Conservation (phyloP, 257 asterid species). For the Echites panduratus region DNA sequence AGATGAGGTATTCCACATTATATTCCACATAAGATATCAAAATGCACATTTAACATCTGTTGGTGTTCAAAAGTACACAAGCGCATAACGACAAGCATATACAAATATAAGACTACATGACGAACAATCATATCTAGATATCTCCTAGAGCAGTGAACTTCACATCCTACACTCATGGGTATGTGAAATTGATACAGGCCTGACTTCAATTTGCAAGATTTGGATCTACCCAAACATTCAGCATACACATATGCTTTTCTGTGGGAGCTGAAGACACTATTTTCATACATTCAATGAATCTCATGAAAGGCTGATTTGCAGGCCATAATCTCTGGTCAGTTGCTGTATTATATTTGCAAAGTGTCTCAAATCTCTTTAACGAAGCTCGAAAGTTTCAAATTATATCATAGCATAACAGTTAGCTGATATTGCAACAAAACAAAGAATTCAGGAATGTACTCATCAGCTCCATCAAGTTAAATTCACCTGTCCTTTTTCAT, state of each 20-base stretch:
- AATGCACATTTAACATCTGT: neutral
- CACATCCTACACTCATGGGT: neutral
- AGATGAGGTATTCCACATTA: neutral
- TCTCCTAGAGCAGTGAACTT: neutral
- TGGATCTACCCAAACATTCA: neutral
- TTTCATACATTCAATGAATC: neutral
- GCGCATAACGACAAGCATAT: neutral
- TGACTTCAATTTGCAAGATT: neutral
- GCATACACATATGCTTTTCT: neutral
- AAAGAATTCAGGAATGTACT: neutral
- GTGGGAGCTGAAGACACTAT: neutral
- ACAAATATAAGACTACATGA: neutral
- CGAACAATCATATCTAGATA: neutral
- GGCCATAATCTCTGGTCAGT: neutral
- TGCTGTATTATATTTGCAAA: neutral
- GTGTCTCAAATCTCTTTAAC: neutral
- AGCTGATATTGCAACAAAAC: neutral
- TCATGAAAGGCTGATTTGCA: neutral
- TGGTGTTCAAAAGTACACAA: neutral
- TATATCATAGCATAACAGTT: neutral
- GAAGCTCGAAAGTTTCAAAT: neutral
- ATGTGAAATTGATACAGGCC: neutral
- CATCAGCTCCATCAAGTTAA: neutral
- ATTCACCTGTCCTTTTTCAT: neutral
- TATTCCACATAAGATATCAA: neutral